Evolutionary conservation across 257 asterid species (phyloP).

Genomic region (Echites panduratus): DNA sequence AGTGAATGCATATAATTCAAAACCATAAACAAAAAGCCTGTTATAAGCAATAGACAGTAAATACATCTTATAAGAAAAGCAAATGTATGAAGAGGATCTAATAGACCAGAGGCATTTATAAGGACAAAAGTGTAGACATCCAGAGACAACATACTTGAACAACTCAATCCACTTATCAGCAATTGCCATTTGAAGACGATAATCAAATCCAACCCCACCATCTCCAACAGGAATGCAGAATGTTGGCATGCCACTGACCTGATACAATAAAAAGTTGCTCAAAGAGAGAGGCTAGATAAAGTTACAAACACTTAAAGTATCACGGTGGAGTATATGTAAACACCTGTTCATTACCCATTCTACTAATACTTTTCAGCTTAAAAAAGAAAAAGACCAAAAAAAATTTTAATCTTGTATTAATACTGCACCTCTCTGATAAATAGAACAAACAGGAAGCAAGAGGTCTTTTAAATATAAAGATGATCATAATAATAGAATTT

Average conservation of each 20-base stretch:
- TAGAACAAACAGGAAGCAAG: not conserved
- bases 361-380: not conserved
- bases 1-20: not conserved
- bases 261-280: conserved; percentile 24
- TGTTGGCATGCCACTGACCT: conserved; percentile 99
- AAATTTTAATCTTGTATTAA: not conserved
- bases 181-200: conserved; percentile 97
- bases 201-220: conserved; percentile 98
- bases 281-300: conserved; percentile 17
- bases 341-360: not conserved
- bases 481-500: not conserved
- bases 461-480: not conserved
- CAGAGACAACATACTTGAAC: conserved; percentile 60
- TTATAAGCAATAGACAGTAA: not conserved
- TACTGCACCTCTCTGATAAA: not conserved
- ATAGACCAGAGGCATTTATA: conserved; percentile 2
- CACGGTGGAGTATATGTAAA: not conserved
- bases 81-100: not conserved
- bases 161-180: conserved; percentile 98
- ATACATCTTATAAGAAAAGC: not conserved
- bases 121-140: conserved; percentile 21
- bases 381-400: not conserved
- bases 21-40: not conserved
- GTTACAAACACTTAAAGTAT: not conserved
- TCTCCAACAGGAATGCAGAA: conserved; percentile 83